Percentiles rank a stretch among this genome's conserved stretches.
These are phyloP conservation scores for Tetrapisispora nanseiensis DNA, from an alignment of 805 yeast genomes.

Conservation along the genomic window DNA sequence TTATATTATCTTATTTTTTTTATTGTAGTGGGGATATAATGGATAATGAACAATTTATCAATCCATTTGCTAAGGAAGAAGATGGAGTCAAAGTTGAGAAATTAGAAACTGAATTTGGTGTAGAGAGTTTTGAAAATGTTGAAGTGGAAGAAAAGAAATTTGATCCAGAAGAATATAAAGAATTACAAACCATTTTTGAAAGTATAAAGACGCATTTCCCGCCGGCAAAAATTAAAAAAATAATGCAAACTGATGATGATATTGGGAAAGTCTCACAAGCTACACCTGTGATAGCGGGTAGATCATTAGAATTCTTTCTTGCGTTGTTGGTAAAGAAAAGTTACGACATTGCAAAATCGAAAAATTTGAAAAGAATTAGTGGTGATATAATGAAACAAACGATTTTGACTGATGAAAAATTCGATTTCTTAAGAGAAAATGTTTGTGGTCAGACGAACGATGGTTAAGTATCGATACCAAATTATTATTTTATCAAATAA, in stretches of 20 bases:
- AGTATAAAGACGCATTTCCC: conserved; percentile 75
- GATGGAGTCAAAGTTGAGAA: not conserved
- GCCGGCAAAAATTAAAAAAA: conserved; percentile 86
- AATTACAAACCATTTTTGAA: conserved; percentile 22
- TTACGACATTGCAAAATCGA: conserved; percentile 61
- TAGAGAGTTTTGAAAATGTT: not conserved
- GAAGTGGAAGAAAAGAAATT: not conserved
- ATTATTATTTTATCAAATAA: too few species aligned
- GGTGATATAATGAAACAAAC: conserved; percentile 80
- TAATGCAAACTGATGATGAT: conserved; percentile 97
- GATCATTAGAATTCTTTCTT: conserved; percentile 87
- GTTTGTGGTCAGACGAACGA: conserved; percentile 20
- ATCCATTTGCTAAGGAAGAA: not conserved
- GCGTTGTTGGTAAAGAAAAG: conserved; percentile 82
- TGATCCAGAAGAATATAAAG: conserved; percentile 1
- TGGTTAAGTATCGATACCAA: not conserved
- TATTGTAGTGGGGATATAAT: too few species aligned
- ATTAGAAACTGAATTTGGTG: not conserved
- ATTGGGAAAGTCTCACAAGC: conserved; percentile 98
- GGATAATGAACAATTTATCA: not conserved
- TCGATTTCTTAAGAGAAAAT: conserved; percentile 78
- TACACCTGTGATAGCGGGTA: conserved; percentile 95
- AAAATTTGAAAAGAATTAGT: conserved; percentile 70
- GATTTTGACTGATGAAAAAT: conserved; percentile 75
- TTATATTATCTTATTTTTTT: too few species aligned